Evolutionary conservation across 2,329 filamentous ascomycete genomes (phyloP).

Genomic region (Aspergillus uvarum): DNA sequence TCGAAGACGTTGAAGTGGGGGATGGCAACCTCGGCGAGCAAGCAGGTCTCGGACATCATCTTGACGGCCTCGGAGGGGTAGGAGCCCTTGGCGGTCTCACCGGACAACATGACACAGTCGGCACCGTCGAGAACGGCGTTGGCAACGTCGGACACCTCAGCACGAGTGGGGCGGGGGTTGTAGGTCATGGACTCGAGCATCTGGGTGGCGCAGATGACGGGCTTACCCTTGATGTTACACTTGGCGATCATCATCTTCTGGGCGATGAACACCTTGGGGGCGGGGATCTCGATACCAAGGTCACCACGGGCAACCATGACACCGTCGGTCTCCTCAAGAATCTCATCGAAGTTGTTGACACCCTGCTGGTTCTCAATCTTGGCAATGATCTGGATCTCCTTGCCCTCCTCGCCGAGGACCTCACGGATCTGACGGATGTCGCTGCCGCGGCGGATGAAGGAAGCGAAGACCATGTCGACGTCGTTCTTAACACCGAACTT

Average conservation of each 20-base stretch:
- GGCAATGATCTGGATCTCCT: slow-evolving; percentile 98
- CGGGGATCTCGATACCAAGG: slow-evolving; percentile 96
- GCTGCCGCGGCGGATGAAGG: slow-evolving; percentile 91
- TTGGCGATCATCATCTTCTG: slow-evolving; percentile 99
- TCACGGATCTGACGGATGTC: slow-evolving; percentile 92
- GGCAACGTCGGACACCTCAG: slow-evolving; percentile 97
- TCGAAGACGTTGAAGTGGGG: slow-evolving; percentile 96
- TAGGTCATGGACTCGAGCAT: slow-evolving; percentile 99
- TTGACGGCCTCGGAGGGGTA: slow-evolving; percentile 89
- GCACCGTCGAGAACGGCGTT: slow-evolving; percentile 97
- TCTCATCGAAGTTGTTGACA: slow-evolving; percentile 99
- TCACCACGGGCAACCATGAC: slow-evolving; percentile 99
- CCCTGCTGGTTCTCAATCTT: slow-evolving; percentile 99
- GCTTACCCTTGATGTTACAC: slow-evolving; percentile 99
- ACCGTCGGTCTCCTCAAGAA: slow-evolving; percentile 92
- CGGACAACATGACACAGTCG: slow-evolving; percentile 99
- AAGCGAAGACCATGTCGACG: slow-evolving; percentile 98
- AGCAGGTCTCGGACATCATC: slow-evolving; percentile 98
- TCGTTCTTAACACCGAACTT: slow-evolving; percentile 96
- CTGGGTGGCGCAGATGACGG: slow-evolving; percentile 97
- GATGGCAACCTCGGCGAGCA: slow-evolving; percentile 95
- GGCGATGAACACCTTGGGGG: slow-evolving; percentile 96
- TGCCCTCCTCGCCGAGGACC: slow-evolving; percentile 86
- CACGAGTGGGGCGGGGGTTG: slow-evolving; percentile 96
- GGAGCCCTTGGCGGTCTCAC: slow-evolving; percentile 96